Base-by-base conservation (phyloP, 768 basidiomycete species). In the Lepiota brunneoincarnata region DNA sequence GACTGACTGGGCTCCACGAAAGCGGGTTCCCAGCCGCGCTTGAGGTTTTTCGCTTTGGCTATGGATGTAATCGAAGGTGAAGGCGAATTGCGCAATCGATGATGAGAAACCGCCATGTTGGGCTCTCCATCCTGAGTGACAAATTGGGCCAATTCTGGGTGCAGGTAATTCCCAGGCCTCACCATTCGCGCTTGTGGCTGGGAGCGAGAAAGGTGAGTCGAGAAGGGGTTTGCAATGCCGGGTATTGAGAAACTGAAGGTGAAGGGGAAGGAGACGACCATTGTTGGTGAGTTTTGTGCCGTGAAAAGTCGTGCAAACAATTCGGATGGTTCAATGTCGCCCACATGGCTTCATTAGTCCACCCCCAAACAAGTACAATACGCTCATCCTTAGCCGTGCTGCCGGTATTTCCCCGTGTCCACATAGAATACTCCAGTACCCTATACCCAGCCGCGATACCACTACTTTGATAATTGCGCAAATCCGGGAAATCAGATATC, bases 21-120 rank as follows among this genome's bases (percentile, higher is more conserved):
- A 1, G 80, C 74, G 3, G 89, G 88, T 37, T 83, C 81, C 89
- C 89, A 91, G 26, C 85, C 86, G 65, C 89, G 72, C 67, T 89
- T 89, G 21, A 54, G 18, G 28, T 35, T 47, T 40, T 24, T 47
- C 21, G 45, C 28, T 48, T 80, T 73, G 3, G 79, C 75, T 37
- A 75, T 64, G 17, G 73, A 63, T 17, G 77, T 69, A 4, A 75
- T 67, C 24, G 76, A 66, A 63, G 72, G 64, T 35, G 65, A 59
- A 3, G 69, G 68, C 14, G 63, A 63, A 14, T 15, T 44, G 39
- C 64, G 59, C 37, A 60, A 57, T 43, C 62, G 58, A n/a, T 60
- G 54, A 44, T 59, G 62, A 36, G 58, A 24, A 38, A 14, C 12
- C 12, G 26, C 17, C 37, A 28, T 51, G 58, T 35, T 55, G 24